Evolutionary conservation across 495 filamentous ascomycete species (phyloP).

Genomic region (Penicillium odoratum): DNA sequence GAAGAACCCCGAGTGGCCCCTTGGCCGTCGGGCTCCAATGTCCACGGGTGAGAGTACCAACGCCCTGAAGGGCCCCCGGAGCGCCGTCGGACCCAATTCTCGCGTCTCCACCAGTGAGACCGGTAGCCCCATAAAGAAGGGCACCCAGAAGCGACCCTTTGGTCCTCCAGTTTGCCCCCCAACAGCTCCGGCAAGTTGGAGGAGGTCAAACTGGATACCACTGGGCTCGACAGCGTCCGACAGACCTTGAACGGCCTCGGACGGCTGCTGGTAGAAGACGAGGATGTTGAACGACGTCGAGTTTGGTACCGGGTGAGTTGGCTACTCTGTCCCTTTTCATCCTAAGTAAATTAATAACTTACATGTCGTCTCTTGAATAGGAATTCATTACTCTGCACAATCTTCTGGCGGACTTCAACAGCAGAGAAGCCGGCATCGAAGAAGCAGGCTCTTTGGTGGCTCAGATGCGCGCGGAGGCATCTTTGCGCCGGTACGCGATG

Average conservation of each 20-base stretch:
- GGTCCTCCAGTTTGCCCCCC: not conserved
- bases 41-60: too few relatives aligned
- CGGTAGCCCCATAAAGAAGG: not conserved
- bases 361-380: not conserved
- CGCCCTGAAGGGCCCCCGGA: too few relatives aligned
- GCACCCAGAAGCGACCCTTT: not conserved
- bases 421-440: not conserved
- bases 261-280: slow-evolving; percentile 5
- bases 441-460: not conserved
- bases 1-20: too few relatives aligned
- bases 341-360: not conserved
- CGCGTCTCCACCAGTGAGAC: not conserved
- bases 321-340: not conserved
- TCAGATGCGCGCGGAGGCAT: slow-evolving; percentile 2
- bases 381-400: not conserved
- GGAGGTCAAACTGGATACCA: not conserved
- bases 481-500: slow-evolving; percentile 2
- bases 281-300: slow-evolving; percentile 3
- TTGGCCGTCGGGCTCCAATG: too few relatives aligned
- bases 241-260: slow-evolving; percentile 1
- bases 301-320: slow-evolving; percentile 12
- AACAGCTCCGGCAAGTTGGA: not conserved
- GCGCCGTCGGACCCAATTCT: not conserved
- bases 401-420: not conserved
- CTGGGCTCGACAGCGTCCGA: not conserved